Evolutionary conservation across 2,329 filamentous ascomycete species (phyloP), one percentile per base, ranked within the genome.

Genomic region (Juglanconis sp.): DNA sequence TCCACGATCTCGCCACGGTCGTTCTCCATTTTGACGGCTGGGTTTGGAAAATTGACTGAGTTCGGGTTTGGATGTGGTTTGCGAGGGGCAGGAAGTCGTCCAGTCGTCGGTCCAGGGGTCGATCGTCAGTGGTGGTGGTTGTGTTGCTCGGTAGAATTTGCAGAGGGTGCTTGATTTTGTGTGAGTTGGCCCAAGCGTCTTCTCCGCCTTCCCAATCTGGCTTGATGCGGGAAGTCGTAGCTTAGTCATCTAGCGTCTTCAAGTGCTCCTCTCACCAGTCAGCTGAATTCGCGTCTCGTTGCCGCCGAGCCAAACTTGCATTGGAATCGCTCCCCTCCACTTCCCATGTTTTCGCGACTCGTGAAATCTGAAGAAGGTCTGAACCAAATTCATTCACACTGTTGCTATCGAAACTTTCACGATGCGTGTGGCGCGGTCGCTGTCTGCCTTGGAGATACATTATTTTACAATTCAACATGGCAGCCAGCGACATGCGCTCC

Each of bases 1-100:
- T 98, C 94, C 81, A 98, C 95, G 84, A 97, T 93, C 83, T 98
- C 92, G 85, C 94, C 94, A 62, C 60, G 59, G 86, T 98, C 95
- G 92, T 99, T 99, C 88, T 99, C 95, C 95, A 98, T 99, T 82
- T 86, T 93, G 76, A 74, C 79, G 75, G 68, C 68, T 74, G 66
- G 73, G 73, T 69, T 70, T 70, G 70, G 70, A 72, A 72, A 66
- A 62, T 69, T 68, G 64, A 63, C 61, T 64, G 63, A 65, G 63
- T 40, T 64, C 64, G 67, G 65, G 64, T 68, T 68, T 66, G 68
- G 67, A 68, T 61, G 68, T 64, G 67, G 64, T 67, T 71, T 69
- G 68, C 66, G 67, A 66, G 64, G 67, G 66, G 68, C 64, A 65
- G 63, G 67, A 68, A 69, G 66, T 67, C 68, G 67, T 67, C 67